A percentile compares a stretch with the other conserved stretches of the same genome.
Evolutionary conservation across 305 asterid species (phyloP).

Genomic region (Ruellia speciosa): DNA sequence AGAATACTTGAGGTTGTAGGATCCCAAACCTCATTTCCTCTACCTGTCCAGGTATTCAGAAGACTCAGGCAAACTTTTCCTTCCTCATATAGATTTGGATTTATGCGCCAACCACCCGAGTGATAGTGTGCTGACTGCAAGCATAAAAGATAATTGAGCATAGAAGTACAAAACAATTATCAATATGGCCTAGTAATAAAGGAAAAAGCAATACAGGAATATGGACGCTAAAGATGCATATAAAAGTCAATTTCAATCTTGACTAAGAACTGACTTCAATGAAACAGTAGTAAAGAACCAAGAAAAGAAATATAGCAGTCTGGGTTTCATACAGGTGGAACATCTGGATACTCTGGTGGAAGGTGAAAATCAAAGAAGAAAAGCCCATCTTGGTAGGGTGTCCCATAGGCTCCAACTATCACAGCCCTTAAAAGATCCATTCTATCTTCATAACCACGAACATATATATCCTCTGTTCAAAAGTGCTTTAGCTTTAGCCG

Average conservation of each 20-base stretch:
- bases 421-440: conserved; percentile 96
- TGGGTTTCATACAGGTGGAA: conserved; percentile 69
- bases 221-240: not conserved
- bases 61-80: conserved; percentile 97
- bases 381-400: conserved; percentile 96
- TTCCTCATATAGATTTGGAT: conserved; percentile 92
- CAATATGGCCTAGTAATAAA: conserved; percentile 1
- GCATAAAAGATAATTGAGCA: conserved; percentile 13
- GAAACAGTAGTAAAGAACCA: not conserved
- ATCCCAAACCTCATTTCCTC: conserved; percentile 97
- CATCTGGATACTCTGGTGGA: conserved; percentile 83
- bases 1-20: conserved; percentile 91
- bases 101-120: conserved; percentile 96
- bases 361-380: conserved; percentile 92
- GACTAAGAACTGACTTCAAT: not conserved
- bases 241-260: conserved; percentile 7
- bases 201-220: conserved; percentile 5
- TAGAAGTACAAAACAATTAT: conserved; percentile 7
- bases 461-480: conserved; percentile 73
- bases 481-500: conserved; percentile 15
- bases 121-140: conserved; percentile 85
- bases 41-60: conserved; percentile 91
- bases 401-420: conserved; percentile 93
- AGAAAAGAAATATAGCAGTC: not conserved
- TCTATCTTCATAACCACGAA: conserved; percentile 84